Conservation (phyloP, 1,284 basidiomycete species). For the Pisolithus thermaeus region DNA sequence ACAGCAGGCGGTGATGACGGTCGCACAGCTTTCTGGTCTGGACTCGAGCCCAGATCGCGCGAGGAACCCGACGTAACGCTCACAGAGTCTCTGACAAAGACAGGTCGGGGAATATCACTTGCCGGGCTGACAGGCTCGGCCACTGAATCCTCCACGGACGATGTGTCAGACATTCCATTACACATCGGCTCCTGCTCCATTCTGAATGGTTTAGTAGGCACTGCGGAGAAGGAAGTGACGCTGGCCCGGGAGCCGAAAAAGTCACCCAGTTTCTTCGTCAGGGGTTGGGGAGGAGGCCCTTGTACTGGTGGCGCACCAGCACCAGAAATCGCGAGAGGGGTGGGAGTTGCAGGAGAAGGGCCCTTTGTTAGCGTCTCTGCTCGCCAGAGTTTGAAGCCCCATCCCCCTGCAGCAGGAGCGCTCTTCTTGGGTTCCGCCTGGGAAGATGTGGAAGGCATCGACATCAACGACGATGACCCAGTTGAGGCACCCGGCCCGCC, state of each 20-base stretch:
- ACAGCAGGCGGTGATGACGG: constrained; percentile 8
- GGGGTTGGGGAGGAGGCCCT: constrained; percentile 31
- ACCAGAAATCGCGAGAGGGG: constrained; percentile 27
- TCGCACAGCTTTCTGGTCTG: constrained; percentile 19
- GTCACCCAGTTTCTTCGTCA: constrained; percentile 59
- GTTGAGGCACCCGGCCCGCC: constrained; percentile 12
- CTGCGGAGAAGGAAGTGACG: constrained; percentile 38
- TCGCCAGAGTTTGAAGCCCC: constrained; percentile 67
- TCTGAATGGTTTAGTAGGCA: constrained; percentile 24
- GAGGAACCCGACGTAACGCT: constrained; percentile 25
- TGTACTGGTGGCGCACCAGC: constrained; percentile 12
- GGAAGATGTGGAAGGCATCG: constrained; percentile 10
- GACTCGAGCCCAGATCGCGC: constrained; percentile 25
- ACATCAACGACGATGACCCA: not conserved
- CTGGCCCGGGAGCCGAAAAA: constrained; percentile 58
- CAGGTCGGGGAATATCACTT: constrained; percentile 33
- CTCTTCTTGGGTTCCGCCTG: constrained; percentile 40
- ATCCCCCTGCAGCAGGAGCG: constrained; percentile 28
- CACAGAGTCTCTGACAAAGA: constrained; percentile 34
- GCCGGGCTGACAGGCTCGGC: constrained; percentile 52
- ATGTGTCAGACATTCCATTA: constrained; percentile 46
- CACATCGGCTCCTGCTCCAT: constrained; percentile 39
- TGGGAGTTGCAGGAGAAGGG: constrained; percentile 22
- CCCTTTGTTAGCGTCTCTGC: constrained; percentile 30
- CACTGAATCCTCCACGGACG: constrained; percentile 39